Base-by-base conservation (phyloP, 2,329 filamentous ascomycete genomes). In the Didymella arachidicola region DNA sequence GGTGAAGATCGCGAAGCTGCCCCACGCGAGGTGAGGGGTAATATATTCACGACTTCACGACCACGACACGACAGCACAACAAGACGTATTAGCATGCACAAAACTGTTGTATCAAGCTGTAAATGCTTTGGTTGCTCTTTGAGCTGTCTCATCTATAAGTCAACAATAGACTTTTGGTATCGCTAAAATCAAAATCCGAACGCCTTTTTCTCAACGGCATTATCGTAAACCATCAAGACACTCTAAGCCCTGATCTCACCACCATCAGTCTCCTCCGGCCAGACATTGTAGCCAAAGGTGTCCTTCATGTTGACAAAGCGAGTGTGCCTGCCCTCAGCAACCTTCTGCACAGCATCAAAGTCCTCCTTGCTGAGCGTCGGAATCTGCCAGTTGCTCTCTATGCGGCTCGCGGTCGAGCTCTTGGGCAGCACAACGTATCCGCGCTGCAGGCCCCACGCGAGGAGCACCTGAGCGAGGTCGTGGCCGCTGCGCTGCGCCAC, bases 281-380 rank as follows among this genome's bases (percentile, higher is more conserved):
- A 80, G 48, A 91, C 84, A 67, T 92, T 82, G 73, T 89, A 90
- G 7, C 89, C 89, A 75, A 92, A 92, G 1, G 87, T 90, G 64
- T 91, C 89, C 82, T 90, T 92, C 89, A 92, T 92, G 79, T 92
- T 91, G 59, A 92, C 89, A 70, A 92, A 92, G 36, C 89, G 85
- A 26, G 84, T 85, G 75, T 90, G 86, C 50, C 89, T 82, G 34
- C 86, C 86, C 72, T 85, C 82, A 1, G 88, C 87, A 7, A 91
- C 88, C 61, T 81, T 75, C 77, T 89, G 84, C 53, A 90, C 82
- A 14, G 82, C 86, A 61, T 82, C 79, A 68, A 88, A 84, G 65
- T 89, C 79, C 64, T 78, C 78, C 56, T 81, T 75, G 64, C 67
- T 77, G 58, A 91, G 79, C 70, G 84, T 78, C 29, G 87, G 87